A percentile compares a stretch with the other conserved stretches of the same genome.
phyloP scores from a whole-genome alignment of 306 rosid genomes.

The Clitoria ternatea region DNA sequence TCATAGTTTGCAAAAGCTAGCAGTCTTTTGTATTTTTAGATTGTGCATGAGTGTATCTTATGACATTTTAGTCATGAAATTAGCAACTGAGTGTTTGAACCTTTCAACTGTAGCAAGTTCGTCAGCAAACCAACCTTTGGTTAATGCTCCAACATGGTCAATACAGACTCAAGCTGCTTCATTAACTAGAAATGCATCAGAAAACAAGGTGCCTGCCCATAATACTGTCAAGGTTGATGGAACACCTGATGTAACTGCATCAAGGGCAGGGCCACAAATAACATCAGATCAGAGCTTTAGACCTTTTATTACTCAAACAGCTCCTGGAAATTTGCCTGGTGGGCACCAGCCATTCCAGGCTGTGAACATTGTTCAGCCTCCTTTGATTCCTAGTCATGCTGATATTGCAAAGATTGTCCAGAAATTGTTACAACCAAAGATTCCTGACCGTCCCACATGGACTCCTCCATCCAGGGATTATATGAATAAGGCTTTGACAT shows the following conservation, averaged over 20 bases:
- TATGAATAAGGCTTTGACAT: slow-evolving; percentile 84
- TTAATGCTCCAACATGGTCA: slow-evolving; percentile 73
- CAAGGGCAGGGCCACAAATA: slow-evolving; percentile 45
- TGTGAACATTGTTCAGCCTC: slow-evolving; percentile 53
- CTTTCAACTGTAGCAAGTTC: slow-evolving; percentile 45
- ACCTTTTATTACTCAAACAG: slow-evolving; percentile 56
- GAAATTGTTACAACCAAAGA: slow-evolving; percentile 74
- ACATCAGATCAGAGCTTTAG: slow-evolving; percentile 59
- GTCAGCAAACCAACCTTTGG: slow-evolving; percentile 38
- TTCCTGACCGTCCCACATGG: slow-evolving; percentile 86
- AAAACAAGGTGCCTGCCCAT: slow-evolving; percentile 55
- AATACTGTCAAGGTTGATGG: slow-evolving; percentile 59
- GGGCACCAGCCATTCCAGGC: slow-evolving; percentile 56
- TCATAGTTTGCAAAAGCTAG: not conserved
- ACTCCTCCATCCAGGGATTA: slow-evolving; percentile 99
- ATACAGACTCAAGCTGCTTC: slow-evolving; percentile 60
- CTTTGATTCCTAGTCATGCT: slow-evolving; percentile 60
- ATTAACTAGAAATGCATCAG: slow-evolving; percentile 55
- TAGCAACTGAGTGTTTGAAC: slow-evolving; percentile 14
- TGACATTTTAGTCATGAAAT: slow-evolving; percentile 17
- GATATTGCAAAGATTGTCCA: slow-evolving; percentile 82
- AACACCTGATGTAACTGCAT: slow-evolving; percentile 31
- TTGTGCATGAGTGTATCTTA: not conserved
- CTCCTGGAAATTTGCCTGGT: slow-evolving; percentile 55
- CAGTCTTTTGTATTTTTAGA: not conserved